Evolutionary conservation across 1,284 basidiomycete species (phyloP), one percentile per base, ranked within the genome.

Genomic region (Sanghuangporus sanghuang): DNA sequence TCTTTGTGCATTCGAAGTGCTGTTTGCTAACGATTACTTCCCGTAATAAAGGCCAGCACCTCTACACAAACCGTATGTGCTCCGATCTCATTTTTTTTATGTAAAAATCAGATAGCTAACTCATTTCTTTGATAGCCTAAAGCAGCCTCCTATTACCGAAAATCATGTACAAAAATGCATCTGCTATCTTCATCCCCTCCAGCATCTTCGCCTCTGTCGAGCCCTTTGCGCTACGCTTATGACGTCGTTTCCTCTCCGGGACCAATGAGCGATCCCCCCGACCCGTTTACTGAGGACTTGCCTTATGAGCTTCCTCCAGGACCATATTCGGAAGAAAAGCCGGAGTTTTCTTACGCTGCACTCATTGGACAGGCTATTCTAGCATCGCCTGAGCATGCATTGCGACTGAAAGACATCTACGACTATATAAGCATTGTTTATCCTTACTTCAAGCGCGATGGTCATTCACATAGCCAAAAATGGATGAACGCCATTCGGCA

Each of bases 371-470:
- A 96, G 70, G 96, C 96, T 6, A 89, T 98, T 66, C 81, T 96
- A 63, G 90, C 92, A 12, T 94, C 93, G 1, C 84, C 86, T 0
- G 85, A 90, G 44, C 90, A 93, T 69, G 88, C 92, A 44, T 84
- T 98, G 39, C 95, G 94, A 0, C 81, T 98, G 27, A 93, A 96
- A 70, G 95, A 98, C 73, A 96, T 99, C 67, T 98, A 98, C 72
- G 88, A 92, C 71, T 99, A 88, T 83, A 96, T 99, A 71, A 93
- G 92, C 64, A 92, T 91, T 46, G 93, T 93, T 4, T 96, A 95
- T 74, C 95, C 96, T 0, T 89, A 89, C 73, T 99, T 95, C 79
- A 94, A 94, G 74, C 89, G 90, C 50, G 91, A 92, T 44, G 95
- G 65, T 6, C 52, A 64, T 52, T 66, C 65, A 6, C 65, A 66